Conservation (phyloP, 257 asterid genomes). For the Nicotiana attenuata region DNA sequence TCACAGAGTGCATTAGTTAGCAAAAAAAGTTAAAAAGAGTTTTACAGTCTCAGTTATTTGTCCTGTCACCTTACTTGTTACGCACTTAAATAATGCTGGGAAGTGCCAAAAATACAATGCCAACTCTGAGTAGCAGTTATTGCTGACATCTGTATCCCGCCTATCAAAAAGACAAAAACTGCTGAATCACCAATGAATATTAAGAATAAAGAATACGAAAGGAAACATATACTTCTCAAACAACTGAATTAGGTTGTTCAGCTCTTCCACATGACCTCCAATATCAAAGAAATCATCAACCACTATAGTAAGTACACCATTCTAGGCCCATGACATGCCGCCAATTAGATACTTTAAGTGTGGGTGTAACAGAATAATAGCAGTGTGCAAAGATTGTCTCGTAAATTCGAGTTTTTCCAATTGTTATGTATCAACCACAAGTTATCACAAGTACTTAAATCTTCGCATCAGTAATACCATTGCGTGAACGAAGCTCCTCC, state of each 20-base stretch:
- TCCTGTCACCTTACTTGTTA: constrained; percentile 44
- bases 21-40: too few species aligned
- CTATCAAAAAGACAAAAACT: constrained; percentile 20
- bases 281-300: constrained; percentile 49
- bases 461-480: background rate
- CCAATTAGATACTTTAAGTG: background rate
- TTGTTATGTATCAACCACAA: too few species aligned
- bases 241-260: constrained; percentile 51
- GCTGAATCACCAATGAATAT: too few species aligned
- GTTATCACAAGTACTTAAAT: too few species aligned
- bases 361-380: too few species aligned
- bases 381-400: too few species aligned
- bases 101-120: constrained; percentile 59
- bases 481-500: background rate
- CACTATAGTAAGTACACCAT: constrained; percentile 66
- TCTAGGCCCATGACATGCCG: constrained; percentile 84
- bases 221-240: background rate
- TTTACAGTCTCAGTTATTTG: too few species aligned
- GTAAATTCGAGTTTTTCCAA: too few species aligned
- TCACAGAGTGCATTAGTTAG: too few species aligned
- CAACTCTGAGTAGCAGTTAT: constrained; percentile 40
- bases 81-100: constrained; percentile 37
- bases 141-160: constrained; percentile 51
- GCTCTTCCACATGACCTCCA: constrained; percentile 62
- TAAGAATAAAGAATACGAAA: background rate